Evolutionary conservation across 2,329 filamentous ascomycete species (phyloP), one percentile per base, ranked within the genome.

Genomic region (Lachnellula occidentalis): DNA sequence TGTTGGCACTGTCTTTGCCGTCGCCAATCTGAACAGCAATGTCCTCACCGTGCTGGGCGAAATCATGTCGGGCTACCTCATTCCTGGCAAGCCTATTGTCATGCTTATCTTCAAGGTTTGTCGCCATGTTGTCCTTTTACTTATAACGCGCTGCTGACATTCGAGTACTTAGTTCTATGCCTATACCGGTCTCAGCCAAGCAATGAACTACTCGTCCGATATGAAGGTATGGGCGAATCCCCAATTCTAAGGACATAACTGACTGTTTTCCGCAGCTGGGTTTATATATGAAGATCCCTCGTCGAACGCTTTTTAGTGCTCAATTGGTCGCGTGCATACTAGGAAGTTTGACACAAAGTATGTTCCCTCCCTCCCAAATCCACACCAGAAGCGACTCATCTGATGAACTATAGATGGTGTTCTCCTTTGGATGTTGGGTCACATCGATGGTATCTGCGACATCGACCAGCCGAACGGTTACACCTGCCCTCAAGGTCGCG

Each of bases 81-180:
- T 70, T 69, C 57, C 57, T 17, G 86, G 86, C 17, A 78, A 78
- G 4, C 86, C 86, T 2, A 75, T 88, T 59, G 84, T 84, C 45
- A 86, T 88, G 80, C 88, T 89, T 83, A 78, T 88, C 74, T 88
- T 88, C 74, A 88, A 88, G 24, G 24, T 27, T 27, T 27, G 24
- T 27, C 8, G 24, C 24, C 24, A 5, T 27, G 24, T 27, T 7
- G 24, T 27, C 24, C 24, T 27, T 27, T 27, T 7, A 27, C 24
- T 6, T 27, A 27, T 27, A 27, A 27, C 24, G 24, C 24, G n/a
- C n/a, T n/a, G 24, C 24, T 27, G 3, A 27, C 24, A 24, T 27
- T 27, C 24, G 24, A 27, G 24, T 27, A 27, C 24, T 27, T 27
- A 27, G 70, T 86, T 84, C 58, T 88, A 85, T 63, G 83, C 68